These are phyloP conservation scores for Didymella pomorum DNA, from an alignment of 2,329 filamentous ascomycete genomes.

Conservation along the genomic window DNA sequence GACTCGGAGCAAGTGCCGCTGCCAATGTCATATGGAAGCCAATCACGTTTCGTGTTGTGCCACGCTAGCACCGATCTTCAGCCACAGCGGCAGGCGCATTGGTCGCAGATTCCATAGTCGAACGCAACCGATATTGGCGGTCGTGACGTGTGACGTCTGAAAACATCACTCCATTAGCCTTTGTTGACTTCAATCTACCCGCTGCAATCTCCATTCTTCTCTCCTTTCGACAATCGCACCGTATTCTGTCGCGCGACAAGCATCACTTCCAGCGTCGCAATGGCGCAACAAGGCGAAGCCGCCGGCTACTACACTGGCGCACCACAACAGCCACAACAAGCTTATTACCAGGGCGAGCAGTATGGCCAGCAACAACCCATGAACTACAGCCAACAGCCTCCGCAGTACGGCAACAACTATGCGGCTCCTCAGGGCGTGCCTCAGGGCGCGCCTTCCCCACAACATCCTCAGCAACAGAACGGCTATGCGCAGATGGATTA, in stretches of 20 bases:
- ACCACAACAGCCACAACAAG: conserved; percentile 34
- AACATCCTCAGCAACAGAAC: conserved; percentile 32
- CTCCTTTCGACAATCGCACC: not conserved
- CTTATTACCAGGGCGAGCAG: conserved; percentile 38
- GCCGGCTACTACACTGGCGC: conserved; percentile 50
- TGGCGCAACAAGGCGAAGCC: conserved; percentile 49
- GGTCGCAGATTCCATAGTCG: conserved; percentile 14
- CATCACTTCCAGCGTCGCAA: conserved; percentile 21
- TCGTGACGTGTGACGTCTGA: conserved; percentile 27
- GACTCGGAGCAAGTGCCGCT: conserved; percentile 1
- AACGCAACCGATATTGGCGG: conserved; percentile 10
- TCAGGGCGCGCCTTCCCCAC: conserved; percentile 32
- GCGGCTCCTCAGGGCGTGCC: conserved; percentile 39
- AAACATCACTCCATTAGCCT: conserved; percentile 23
- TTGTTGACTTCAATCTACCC: conserved; percentile 14
- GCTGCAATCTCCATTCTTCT: not conserved
- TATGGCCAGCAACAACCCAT: conserved; percentile 27
- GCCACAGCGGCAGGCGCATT: conserved; percentile 22
- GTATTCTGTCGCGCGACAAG: not conserved
- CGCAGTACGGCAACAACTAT: conserved; percentile 45
- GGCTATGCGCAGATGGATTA: conserved; percentile 41
- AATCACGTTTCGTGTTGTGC: conserved; percentile 3
- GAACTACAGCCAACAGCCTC: conserved; percentile 43
- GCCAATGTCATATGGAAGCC: conserved; percentile 6
- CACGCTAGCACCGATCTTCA: conserved; percentile 24